Evolutionary conservation across 2,329 filamentous ascomycete species (phyloP).

Genomic region (Chrysosporium queenslandicum): DNA sequence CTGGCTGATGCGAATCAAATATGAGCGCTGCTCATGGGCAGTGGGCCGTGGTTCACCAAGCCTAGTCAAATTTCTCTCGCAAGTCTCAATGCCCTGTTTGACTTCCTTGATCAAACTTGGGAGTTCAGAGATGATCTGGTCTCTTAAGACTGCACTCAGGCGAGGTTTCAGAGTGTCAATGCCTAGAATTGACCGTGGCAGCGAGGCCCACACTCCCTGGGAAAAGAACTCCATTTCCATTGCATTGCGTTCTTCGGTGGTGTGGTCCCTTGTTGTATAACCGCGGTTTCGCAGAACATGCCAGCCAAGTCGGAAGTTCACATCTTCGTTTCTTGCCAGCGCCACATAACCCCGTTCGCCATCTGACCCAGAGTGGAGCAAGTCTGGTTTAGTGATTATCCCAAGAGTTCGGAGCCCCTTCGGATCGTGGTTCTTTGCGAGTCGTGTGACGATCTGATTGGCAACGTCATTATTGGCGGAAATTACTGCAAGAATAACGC

Average conservation of each 20-base stretch:
- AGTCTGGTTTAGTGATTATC: slow-evolving; percentile 29
- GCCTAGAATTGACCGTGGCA: slow-evolving; percentile 18
- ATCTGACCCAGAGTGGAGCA: slow-evolving; percentile 20
- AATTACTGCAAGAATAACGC: slow-evolving; percentile 50
- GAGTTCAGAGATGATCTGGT: slow-evolving; percentile 23
- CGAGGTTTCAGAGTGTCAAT: slow-evolving; percentile 20
- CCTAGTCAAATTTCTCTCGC: slow-evolving; percentile 32
- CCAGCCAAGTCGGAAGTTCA: slow-evolving; percentile 23
- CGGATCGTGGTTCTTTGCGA: slow-evolving; percentile 19
- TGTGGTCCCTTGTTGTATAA: slow-evolving; percentile 14
- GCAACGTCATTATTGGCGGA: slow-evolving; percentile 44
- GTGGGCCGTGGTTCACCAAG: slow-evolving; percentile 35
- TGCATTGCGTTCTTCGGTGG: slow-evolving; percentile 17
- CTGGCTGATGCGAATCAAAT: slow-evolving; percentile 31
- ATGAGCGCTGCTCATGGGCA: slow-evolving; percentile 41
- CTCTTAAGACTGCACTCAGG: slow-evolving; percentile 22
- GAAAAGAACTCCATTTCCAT: slow-evolving; percentile 22
- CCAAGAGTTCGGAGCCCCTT: slow-evolving; percentile 25
- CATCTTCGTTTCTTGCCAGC: slow-evolving; percentile 22
- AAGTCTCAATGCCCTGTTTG: slow-evolving; percentile 24
- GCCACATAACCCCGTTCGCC: slow-evolving; percentile 20
- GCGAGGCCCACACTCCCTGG: slow-evolving; percentile 18
- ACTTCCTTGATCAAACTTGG: slow-evolving; percentile 22
- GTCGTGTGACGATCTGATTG: slow-evolving; percentile 47
- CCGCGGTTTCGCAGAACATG: slow-evolving; percentile 23